A percentile compares a stretch with the other conserved stretches of the same genome.
Conservation (phyloP, 495 filamentous ascomycete genomes). For the Polyplosphaeria fusca region DNA sequence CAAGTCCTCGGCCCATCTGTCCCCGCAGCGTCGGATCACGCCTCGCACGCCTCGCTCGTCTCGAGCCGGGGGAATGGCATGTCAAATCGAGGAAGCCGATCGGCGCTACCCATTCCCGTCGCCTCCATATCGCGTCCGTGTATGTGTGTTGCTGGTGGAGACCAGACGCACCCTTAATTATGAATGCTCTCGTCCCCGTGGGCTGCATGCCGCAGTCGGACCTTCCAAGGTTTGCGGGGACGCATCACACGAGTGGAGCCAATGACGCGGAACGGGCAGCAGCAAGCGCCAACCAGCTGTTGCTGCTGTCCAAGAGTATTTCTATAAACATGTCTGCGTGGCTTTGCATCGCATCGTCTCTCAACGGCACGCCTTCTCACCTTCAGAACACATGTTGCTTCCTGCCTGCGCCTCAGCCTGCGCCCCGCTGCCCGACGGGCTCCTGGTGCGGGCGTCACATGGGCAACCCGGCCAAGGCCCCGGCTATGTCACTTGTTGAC, state of each 20-base stretch:
- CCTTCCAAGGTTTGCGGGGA: too few species aligned
- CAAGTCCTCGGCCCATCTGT: slow-evolving; percentile 12
- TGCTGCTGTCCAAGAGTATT: background rate
- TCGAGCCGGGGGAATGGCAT: background rate
- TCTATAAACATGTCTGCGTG: background rate
- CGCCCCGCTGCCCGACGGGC: background rate
- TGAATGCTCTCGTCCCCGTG: too few species aligned
- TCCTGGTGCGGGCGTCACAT: slow-evolving; percentile 5
- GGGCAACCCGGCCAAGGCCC: slow-evolving; percentile 7
- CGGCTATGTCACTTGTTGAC: slow-evolving; percentile 16
- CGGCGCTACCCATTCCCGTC: background rate
- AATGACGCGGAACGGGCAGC: background rate
- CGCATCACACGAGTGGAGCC: too few species aligned
- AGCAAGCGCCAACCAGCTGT: too few species aligned
- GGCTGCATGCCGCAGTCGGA: too few species aligned
- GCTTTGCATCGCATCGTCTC: too few species aligned
- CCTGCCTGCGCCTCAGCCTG: background rate
- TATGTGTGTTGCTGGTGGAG: too few species aligned
- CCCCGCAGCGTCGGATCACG: slow-evolving; percentile 1
- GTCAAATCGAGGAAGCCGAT: slow-evolving; percentile 13
- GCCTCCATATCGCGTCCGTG: too few species aligned
- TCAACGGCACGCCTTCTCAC: too few species aligned
- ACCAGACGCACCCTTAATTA: too few species aligned
- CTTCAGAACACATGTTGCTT: background rate
- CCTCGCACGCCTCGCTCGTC: background rate